Percentiles rank a stretch among this genome's conserved stretches.
These are phyloP conservation scores for Nelumbo lutea DNA, from an alignment of 164 flowering plant species.

Conservation along the genomic window DNA sequence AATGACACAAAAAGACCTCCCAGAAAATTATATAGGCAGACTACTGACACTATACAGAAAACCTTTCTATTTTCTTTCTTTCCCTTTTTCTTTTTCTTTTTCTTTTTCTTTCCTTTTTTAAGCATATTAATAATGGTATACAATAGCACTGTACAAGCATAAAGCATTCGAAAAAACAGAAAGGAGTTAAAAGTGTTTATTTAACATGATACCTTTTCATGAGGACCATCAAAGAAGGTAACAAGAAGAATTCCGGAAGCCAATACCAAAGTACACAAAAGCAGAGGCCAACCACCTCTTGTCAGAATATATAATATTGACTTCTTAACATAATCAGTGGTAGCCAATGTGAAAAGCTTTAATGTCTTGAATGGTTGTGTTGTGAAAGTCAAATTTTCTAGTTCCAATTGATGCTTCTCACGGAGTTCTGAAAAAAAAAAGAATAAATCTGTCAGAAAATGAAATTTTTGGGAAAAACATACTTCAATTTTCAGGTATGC, in stretches of 20 bases:
- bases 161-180: not conserved
- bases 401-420: slow-evolving; percentile 50
- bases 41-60: too few relatives aligned
- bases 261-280: slow-evolving; percentile 27
- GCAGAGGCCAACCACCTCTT: slow-evolving; percentile 65
- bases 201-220: slow-evolving; percentile 63
- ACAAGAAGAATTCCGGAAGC: slow-evolving; percentile 39
- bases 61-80: too few relatives aligned
- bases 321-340: slow-evolving; percentile 38
- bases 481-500: not conserved
- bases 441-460: slow-evolving; percentile 1
- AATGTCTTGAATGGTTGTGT: slow-evolving; percentile 64
- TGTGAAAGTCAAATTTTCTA: slow-evolving; percentile 61
- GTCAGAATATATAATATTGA: slow-evolving; percentile 51
- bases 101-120: too few relatives aligned
- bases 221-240: slow-evolving; percentile 57
- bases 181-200: not conserved
- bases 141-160: not conserved
- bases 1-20: too few relatives aligned
- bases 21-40: too few relatives aligned
- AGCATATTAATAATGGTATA: not conserved
- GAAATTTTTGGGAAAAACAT: not conserved
- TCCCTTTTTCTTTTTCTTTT: too few relatives aligned
- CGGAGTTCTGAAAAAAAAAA: slow-evolving; percentile 42
- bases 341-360: slow-evolving; percentile 55